Conservation (phyloP, 2,329 filamentous ascomycete species). For the Aspergillus sp. region DNA sequence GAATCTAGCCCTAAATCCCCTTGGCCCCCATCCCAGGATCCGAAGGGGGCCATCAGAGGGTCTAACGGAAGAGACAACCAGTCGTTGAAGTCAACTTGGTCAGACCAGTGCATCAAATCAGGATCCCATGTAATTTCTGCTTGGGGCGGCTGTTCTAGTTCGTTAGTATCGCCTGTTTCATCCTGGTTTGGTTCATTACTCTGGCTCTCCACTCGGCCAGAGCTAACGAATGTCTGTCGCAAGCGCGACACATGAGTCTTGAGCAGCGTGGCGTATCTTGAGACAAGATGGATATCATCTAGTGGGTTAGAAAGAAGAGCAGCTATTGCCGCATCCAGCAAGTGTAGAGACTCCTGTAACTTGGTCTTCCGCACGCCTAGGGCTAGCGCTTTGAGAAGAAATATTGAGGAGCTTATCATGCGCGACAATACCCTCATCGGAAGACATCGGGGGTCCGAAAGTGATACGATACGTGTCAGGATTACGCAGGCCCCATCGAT, state of each 20-base stretch:
- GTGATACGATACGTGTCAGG: slow-evolving; percentile 40
- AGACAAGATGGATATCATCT: slow-evolving; percentile 53
- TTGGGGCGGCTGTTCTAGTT: background rate
- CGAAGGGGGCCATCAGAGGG: slow-evolving; percentile 1
- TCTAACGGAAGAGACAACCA: slow-evolving; percentile 5
- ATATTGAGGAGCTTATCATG: slow-evolving; percentile 52
- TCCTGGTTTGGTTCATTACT: background rate
- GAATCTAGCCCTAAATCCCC: background rate
- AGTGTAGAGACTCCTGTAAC: background rate
- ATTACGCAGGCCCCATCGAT: slow-evolving; percentile 48
- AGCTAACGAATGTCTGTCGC: slow-evolving; percentile 1
- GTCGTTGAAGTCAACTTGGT: background rate
- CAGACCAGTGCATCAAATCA: background rate
- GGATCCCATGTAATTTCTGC: background rate
- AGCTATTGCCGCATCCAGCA: background rate
- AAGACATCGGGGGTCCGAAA: slow-evolving; percentile 44
- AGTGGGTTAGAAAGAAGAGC: background rate
- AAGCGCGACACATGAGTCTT: slow-evolving; percentile 2
- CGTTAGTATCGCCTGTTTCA: background rate
- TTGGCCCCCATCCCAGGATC: background rate
- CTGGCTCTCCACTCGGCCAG: background rate
- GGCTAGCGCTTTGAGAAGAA: slow-evolving; percentile 47
- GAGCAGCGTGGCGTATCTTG: slow-evolving; percentile 45
- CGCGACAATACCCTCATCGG: slow-evolving; percentile 50
- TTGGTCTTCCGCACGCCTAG: slow-evolving; percentile 27